phyloP scores from a whole-genome alignment of 2,329 filamentous ascomycete genomes.

The Pyricularia sp. region DNA sequence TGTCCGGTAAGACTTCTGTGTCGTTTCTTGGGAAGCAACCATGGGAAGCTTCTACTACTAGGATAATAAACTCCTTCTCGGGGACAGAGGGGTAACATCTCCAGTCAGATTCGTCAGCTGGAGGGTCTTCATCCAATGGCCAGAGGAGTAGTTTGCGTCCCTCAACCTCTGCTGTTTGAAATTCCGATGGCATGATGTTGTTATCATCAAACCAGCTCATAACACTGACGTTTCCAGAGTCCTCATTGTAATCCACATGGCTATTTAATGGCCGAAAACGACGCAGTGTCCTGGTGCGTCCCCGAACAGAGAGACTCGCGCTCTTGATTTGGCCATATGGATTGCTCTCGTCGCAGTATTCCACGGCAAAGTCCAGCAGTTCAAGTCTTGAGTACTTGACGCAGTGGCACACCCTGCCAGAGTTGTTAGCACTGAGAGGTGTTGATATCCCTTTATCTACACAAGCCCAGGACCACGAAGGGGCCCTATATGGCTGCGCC shows the following conservation, averaged over 20 bases:
- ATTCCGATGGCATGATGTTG: not conserved
- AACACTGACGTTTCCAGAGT: not conserved
- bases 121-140: not conserved
- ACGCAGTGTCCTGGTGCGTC: not conserved
- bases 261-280: not conserved
- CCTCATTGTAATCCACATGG: not conserved
- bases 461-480: not conserved
- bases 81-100: not conserved
- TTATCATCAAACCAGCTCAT: not conserved
- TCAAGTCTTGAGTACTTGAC: not conserved
- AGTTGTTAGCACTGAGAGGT: no score
- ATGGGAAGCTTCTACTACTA: not conserved
- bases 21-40: not conserved
- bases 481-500: not conserved
- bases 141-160: not conserved
- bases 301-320: not conserved
- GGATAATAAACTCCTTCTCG: not conserved
- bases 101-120: not conserved
- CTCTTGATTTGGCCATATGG: not conserved
- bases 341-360: not conserved
- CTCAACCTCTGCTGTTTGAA: not conserved
- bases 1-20: not conserved
- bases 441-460: not conserved
- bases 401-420: not conserved
- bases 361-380: no score